Conservation (phyloP, 2,329 filamentous ascomycete species). For the Penicillium sp. region DNA sequence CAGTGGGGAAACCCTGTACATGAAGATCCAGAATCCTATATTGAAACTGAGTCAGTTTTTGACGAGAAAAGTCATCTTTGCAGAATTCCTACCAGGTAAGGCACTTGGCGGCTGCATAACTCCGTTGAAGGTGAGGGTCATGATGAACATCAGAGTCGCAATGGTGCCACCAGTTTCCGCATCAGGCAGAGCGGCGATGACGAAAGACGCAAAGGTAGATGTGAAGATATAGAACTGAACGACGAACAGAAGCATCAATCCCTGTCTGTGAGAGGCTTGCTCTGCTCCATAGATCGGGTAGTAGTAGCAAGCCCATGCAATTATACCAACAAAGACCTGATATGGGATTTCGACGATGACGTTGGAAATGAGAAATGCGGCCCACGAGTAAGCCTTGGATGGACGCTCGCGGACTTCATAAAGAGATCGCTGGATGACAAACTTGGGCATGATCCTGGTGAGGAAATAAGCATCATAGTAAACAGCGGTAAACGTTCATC, state of each 20-base stretch:
- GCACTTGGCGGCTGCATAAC: slow-evolving; percentile 69
- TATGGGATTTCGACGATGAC: slow-evolving; percentile 86
- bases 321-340: slow-evolving; percentile 74
- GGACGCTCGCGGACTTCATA: slow-evolving; percentile 87
- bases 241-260: slow-evolving; percentile 78
- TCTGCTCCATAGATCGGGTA: slow-evolving; percentile 73
- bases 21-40: slow-evolving; percentile 76
- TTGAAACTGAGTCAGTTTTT: neutral
- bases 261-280: slow-evolving; percentile 71
- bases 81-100: slow-evolving; percentile 56
- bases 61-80: no score
- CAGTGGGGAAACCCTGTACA: slow-evolving; percentile 82
- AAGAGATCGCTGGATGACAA: slow-evolving; percentile 78
- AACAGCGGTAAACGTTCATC: no score
- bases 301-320: slow-evolving; percentile 84
- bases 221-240: slow-evolving; percentile 79
- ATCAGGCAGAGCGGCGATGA: slow-evolving; percentile 76
- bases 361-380: slow-evolving; percentile 81
- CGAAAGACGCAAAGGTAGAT: slow-evolving; percentile 78
- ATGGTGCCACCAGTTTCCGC: slow-evolving; percentile 79
- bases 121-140: slow-evolving; percentile 75
- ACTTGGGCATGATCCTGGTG: slow-evolving; percentile 71
- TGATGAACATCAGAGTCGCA: slow-evolving; percentile 74
- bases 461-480: slow-evolving; percentile 57
- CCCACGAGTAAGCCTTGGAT: slow-evolving; percentile 84